Evolutionary conservation across 2,329 filamentous ascomycete species (phyloP).

Genomic region (Calonectria fujianensis): DNA sequence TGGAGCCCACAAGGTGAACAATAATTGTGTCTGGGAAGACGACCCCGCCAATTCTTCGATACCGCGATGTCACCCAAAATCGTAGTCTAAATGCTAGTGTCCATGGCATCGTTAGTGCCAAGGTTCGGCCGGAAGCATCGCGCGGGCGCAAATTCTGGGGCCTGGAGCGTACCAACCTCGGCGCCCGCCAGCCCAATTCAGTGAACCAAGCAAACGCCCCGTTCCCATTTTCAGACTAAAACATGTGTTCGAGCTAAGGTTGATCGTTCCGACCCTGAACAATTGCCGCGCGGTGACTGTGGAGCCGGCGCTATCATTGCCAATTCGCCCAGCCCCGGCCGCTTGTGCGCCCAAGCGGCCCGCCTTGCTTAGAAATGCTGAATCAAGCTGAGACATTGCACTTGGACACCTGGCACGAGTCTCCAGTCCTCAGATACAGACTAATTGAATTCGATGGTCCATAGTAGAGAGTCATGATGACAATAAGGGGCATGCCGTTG

Average conservation of each 20-base stretch:
- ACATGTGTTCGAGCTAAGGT: background rate
- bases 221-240: background rate
- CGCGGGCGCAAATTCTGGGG: background rate
- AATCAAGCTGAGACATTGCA: background rate
- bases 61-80: background rate
- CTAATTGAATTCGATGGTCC: background rate
- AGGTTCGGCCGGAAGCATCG: background rate
- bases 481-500: background rate
- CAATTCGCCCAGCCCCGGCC: background rate
- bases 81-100: background rate
- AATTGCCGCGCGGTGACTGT: background rate
- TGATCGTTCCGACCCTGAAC: background rate
- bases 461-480: background rate
- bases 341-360: background rate
- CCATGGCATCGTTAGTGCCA: background rate
- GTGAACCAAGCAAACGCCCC: background rate
- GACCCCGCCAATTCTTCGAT: background rate
- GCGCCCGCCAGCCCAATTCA: background rate
- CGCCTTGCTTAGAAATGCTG: conserved; percentile 5
- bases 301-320: background rate
- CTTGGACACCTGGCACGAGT: background rate
- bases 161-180: background rate
- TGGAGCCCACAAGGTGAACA: background rate
- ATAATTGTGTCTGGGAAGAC: background rate
- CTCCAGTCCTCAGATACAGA: background rate